Percentiles rank a stretch among this genome's conserved stretches.
These are phyloP conservation scores for Fraxinus anomala DNA, from an alignment of 257 asterid genomes.

Conservation along the genomic window DNA sequence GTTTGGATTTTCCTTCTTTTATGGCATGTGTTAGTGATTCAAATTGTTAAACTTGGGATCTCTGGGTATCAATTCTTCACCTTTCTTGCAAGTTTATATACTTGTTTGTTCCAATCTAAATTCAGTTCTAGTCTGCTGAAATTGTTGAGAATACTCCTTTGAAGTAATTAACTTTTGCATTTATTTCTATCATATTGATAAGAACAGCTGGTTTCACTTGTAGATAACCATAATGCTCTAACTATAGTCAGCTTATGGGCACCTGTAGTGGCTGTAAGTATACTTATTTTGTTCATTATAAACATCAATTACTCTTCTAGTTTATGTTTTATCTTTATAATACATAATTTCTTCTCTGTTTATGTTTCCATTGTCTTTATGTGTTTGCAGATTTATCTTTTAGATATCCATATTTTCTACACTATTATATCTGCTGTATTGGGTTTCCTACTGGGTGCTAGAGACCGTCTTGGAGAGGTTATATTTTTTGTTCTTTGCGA, in stretches of 20 bases:
- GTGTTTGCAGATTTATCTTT: constrained; percentile 77
- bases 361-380: constrained; percentile 16
- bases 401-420: constrained; percentile 88
- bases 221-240: constrained; percentile 88
- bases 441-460: constrained; percentile 95
- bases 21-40: constrained; percentile 8
- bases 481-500: constrained; percentile 9
- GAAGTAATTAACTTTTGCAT: constrained; percentile 1
- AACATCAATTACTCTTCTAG: constrained; percentile 10
- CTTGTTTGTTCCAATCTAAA: constrained; percentile 19
- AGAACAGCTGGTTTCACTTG: constrained; percentile 34
- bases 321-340: not conserved
- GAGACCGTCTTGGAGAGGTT: constrained; percentile 98
- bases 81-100: constrained; percentile 1
- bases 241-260: constrained; percentile 89
- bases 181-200: constrained; percentile 17
- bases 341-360: not conserved
- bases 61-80: constrained; percentile 13
- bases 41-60: constrained; percentile 16
- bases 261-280: constrained; percentile 83
- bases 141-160: constrained; percentile 1
- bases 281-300: constrained; percentile 25
- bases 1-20: constrained; percentile 5
- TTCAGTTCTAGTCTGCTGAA: constrained; percentile 18
- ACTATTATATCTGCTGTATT: constrained; percentile 80